Evolutionary conservation across 2,329 filamentous ascomycete genomes (phyloP).

Genomic region (Rugonectria rugulosa): DNA sequence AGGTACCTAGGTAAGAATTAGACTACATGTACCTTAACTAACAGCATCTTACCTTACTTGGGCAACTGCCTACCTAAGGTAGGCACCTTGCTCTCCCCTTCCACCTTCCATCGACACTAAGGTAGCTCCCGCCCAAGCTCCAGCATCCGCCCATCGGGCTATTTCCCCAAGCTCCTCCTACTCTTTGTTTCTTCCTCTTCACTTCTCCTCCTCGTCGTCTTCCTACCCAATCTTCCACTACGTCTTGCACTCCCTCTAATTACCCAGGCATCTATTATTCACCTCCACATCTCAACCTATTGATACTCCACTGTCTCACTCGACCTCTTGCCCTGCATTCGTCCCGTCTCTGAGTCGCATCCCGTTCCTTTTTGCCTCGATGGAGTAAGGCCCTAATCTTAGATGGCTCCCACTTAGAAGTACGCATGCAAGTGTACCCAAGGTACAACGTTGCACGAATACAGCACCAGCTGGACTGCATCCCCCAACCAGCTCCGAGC

Average conservation of each 20-base stretch:
- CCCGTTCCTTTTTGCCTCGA: neutral
- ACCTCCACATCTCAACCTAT: neutral
- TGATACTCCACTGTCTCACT: conserved; percentile 4
- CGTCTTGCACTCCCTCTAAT: neutral
- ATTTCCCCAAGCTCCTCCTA: conserved; percentile 11
- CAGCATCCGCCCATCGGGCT: conserved; percentile 6
- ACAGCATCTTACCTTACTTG: too few relatives aligned
- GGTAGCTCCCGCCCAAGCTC: neutral
- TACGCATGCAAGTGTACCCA: conserved; percentile 1
- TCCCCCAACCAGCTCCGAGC: too few relatives aligned
- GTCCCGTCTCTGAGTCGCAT: conserved; percentile 2
- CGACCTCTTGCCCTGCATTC: conserved; percentile 3
- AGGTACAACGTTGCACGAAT: too few relatives aligned
- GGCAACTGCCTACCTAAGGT: neutral
- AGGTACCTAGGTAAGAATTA: neutral
- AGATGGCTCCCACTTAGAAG: neutral
- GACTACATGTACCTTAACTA: too few relatives aligned
- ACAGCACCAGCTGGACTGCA: too few relatives aligned
- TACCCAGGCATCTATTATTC: neutral
- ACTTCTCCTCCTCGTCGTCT: conserved; percentile 9
- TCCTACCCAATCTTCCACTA: neutral
- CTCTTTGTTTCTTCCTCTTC: conserved; percentile 15
- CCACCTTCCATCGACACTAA: neutral
- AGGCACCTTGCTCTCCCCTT: neutral
- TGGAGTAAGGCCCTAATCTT: too few relatives aligned